These are phyloP conservation scores for Draba incana DNA, from an alignment of 345 rosid genomes.

Conservation along the genomic window DNA sequence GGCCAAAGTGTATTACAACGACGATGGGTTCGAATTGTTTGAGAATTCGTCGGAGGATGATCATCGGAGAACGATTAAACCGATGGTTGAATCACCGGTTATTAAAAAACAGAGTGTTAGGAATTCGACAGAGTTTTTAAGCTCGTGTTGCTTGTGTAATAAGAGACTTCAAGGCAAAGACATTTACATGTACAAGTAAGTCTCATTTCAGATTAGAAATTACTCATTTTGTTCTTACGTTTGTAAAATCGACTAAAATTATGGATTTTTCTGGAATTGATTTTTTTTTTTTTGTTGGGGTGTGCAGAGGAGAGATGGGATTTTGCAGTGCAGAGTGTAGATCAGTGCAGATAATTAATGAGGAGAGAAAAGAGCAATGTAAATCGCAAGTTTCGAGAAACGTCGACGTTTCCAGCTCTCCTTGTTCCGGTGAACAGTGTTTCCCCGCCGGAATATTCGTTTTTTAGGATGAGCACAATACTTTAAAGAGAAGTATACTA, in stretches of 20 bases:
- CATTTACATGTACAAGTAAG: constrained; percentile 82
- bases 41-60: neutral
- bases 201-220: neutral
- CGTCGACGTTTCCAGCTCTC: constrained; percentile 50
- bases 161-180: constrained; percentile 72
- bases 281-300: neutral
- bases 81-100: constrained; percentile 40
- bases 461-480: constrained; percentile 44
- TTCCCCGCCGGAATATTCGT: constrained; percentile 74
- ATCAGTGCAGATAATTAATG: constrained; percentile 60
- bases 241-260: no score
- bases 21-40: constrained; percentile 42
- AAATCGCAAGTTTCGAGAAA: constrained; percentile 40
- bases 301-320: constrained; percentile 82
- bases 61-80: constrained; percentile 1
- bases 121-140: constrained; percentile 50
- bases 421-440: constrained; percentile 47
- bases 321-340: constrained; percentile 84
- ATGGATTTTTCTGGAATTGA: neutral
- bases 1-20: constrained; percentile 49
- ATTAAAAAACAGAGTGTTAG: neutral
- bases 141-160: constrained; percentile 59
- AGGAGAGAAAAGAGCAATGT: constrained; percentile 63
- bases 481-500: constrained; percentile 3
- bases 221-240: no score